These are phyloP conservation scores for Lachnellula occidentalis DNA, from an alignment of 2,329 filamentous ascomycete genomes.

Conservation along the genomic window DNA sequence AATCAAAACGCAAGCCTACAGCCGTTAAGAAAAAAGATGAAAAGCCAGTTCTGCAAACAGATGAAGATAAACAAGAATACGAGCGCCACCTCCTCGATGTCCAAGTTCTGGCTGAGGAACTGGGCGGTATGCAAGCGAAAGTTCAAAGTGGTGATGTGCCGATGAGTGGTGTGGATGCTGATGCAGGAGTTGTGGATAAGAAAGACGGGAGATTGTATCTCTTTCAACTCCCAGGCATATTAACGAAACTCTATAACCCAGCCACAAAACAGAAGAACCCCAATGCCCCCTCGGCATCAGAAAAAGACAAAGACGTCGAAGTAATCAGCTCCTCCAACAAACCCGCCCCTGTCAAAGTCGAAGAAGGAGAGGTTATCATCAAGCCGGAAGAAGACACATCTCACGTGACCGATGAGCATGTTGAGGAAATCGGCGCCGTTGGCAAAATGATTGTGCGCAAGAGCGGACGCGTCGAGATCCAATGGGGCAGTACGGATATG, in stretches of 20 bases:
- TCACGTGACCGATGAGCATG: conserved; percentile 20
- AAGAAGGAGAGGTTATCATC: conserved; percentile 13
- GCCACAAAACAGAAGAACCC: conserved; percentile 1
- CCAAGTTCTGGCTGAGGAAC: conserved; percentile 40
- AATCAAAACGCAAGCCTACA: not conserved
- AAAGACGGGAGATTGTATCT: conserved; percentile 54
- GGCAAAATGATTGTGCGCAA: conserved; percentile 55
- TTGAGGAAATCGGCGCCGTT: conserved; percentile 48
- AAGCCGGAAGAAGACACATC: conserved; percentile 18
- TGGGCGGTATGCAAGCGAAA: conserved; percentile 35
- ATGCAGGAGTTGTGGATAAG: conserved; percentile 10
- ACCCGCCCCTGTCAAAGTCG: conserved; percentile 36
- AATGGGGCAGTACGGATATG: conserved; percentile 55
- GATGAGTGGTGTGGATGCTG: conserved; percentile 18
- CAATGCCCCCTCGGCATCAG: conserved; percentile 17
- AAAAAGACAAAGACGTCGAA: conserved; percentile 37
- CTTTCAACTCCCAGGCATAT: conserved; percentile 59
- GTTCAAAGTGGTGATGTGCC: conserved; percentile 35
- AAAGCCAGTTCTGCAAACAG: conserved; percentile 43
- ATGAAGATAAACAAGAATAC: conserved; percentile 47
- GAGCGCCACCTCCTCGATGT: conserved; percentile 42
- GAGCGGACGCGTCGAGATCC: conserved; percentile 56
- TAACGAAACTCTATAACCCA: conserved; percentile 45
- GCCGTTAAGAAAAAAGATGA: conserved; percentile 11
- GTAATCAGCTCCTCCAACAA: conserved; percentile 13